phyloP scores from a whole-genome alignment of 208 protist genomes.

The Histomonas meleagridis region DNA sequence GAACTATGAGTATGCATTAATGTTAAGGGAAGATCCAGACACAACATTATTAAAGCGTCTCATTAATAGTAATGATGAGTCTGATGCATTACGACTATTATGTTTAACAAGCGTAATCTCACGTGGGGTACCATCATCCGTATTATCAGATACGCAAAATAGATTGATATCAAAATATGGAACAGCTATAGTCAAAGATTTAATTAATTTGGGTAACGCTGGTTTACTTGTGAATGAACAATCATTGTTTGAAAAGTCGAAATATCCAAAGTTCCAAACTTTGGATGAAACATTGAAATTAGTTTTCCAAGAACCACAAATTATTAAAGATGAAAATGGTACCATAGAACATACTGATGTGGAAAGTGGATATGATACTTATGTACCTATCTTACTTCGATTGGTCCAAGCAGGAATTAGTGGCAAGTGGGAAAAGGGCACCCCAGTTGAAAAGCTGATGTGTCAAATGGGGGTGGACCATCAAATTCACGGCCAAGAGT shows the following conservation, averaged over 20 bases:
- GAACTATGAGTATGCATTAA: neutral
- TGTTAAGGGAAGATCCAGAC: neutral
- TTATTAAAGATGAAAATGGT: neutral
- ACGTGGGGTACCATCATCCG: neutral
- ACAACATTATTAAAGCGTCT: neutral
- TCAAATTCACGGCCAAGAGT: too few relatives aligned
- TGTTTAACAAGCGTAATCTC: neutral
- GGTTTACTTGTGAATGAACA: neutral
- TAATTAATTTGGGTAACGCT: neutral
- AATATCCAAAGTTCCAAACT: too few relatives aligned
- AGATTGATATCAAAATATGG: neutral
- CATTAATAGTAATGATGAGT: neutral
- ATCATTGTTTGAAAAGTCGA: too few relatives aligned
- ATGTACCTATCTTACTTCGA: neutral
- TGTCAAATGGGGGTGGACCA: neutral
- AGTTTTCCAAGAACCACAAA: neutral
- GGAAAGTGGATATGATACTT: neutral
- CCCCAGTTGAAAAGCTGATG: neutral
- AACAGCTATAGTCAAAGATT: neutral
- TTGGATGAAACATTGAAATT: neutral
- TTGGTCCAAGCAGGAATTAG: neutral
- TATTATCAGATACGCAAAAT: neutral
- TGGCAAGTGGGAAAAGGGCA: neutral
- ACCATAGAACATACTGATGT: neutral
- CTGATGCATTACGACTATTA: neutral